Base-by-base conservation (phyloP, 306 rosid species). In the Sicyos edulis region DNA sequence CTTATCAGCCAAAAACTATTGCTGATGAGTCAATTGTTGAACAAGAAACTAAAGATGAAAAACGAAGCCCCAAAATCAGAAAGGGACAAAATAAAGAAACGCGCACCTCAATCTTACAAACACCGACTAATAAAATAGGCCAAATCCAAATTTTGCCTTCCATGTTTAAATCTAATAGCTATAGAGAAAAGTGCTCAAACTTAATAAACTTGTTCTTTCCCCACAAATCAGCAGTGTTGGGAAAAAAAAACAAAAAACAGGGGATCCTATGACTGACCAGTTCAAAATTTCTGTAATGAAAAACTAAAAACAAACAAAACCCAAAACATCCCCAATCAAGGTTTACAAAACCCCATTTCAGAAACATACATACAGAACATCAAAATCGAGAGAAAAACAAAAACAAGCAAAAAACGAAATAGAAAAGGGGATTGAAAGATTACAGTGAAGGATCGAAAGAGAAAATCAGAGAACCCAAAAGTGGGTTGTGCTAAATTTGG, bases 31-130 rank as follows among this genome's bases (percentile, higher is more conserved):
- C 13, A 12, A 53, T 12, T 60, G 22, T 32, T 62, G 10, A 34
- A 32, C 45, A 50, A 69, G 56, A 7, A 50, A 22, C 1, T 10
- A 16, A 69, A 26, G 21, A 69, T 69, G 22, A 8, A 50, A 22
- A n/a, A 49, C 15, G 24, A 20, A 8, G 44, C 8, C 22, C 57
- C 21, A 56, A 21, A 51, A 68, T 42, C 58, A 49, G 21, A 69
- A 69, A 69, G 58, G 21, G 57, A 69, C 73, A 69, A 50, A 69
- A 69, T 22, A 69, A 69, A 22, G 37, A 22, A 69, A 47, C 70
- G 70, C 42, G 72, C 49, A 47, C 45, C 52, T 10, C 51, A n/a
- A 63, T 63, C 70, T 40, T 17, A 42, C 32, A 64, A 15, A 64
- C 8, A 64, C 26, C 57, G 44, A 50, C 44, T 2, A 69, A 14